Evolutionary conservation across 768 basidiomycete species (phyloP).

Genomic region (Panaeolus papilionaceus): DNA sequence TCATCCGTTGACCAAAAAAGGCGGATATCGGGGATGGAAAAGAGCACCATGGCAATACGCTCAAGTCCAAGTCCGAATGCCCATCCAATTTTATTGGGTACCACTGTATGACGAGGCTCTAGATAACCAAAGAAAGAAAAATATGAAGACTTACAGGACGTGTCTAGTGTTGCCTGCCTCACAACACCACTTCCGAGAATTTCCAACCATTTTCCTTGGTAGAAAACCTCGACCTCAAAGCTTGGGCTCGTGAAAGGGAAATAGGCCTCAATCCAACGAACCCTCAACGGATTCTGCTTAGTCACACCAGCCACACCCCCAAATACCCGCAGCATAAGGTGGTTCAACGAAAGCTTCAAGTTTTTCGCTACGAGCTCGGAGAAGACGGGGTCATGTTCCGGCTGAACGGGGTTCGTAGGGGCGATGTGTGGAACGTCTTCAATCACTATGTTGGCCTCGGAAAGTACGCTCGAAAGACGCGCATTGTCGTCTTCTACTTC

Average conservation of each 20-base stretch:
- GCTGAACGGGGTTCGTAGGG: constrained; percentile 81
- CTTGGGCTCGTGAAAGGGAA: constrained; percentile 99
- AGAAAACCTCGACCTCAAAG: constrained; percentile 98
- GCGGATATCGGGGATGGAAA: constrained; percentile 96
- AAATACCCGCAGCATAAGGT: constrained; percentile 83
- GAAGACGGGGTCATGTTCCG: constrained; percentile 73
- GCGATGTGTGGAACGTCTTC: constrained; percentile 84
- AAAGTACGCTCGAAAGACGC: constrained; percentile 62
- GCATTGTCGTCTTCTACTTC: constrained; percentile 77
- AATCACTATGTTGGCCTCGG: constrained; percentile 79
- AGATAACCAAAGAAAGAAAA: constrained; percentile 27
- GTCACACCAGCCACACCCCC: constrained; percentile 59
- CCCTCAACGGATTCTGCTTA: constrained; percentile 74
- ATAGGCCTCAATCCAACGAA: constrained; percentile 97
- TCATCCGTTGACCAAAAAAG: constrained; percentile 94
- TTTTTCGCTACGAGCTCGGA: constrained; percentile 82
- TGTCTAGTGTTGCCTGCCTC: constrained; percentile 85
- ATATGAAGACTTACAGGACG: constrained; percentile 67
- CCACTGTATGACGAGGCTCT: constrained; percentile 48
- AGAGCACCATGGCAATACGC: constrained; percentile 97
- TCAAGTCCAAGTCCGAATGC: constrained; percentile 98
- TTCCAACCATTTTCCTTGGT: constrained; percentile 96
- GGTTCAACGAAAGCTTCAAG: constrained; percentile 89
- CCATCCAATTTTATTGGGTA: constrained; percentile 90
- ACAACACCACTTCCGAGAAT: constrained; percentile 95